phyloP scores from a whole-genome alignment of 257 asterid species.

The Solanum chaucha region DNA sequence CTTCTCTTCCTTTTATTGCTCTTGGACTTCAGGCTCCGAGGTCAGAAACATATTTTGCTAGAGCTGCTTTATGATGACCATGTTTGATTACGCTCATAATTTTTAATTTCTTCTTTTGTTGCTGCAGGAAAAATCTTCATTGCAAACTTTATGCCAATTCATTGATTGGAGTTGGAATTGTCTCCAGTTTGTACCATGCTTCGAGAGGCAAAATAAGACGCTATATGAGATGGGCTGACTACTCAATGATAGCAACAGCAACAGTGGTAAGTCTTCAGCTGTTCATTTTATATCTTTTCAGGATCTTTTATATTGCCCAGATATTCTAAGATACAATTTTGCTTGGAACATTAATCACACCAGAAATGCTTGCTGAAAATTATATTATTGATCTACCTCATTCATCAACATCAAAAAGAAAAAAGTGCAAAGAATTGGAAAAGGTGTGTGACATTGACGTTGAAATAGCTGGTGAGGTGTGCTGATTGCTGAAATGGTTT shows the following conservation, averaged over 20 bases:
- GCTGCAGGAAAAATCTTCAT: slow-evolving; percentile 62
- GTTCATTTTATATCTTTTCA: neutral
- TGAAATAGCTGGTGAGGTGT: neutral
- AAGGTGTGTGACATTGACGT: neutral
- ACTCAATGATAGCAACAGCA: slow-evolving; percentile 96
- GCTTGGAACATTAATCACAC: neutral
- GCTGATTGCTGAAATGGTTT: neutral
- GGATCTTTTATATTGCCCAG: neutral
- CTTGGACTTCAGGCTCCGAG: slow-evolving; percentile 81
- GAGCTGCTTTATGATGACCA: neutral
- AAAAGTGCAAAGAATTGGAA: neutral
- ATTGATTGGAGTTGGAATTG: slow-evolving; percentile 84
- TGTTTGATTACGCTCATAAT: neutral
- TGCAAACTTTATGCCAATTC: slow-evolving; percentile 80
- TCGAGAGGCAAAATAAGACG: slow-evolving; percentile 72
- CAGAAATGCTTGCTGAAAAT: neutral
- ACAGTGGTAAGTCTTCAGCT: slow-evolving; percentile 45
- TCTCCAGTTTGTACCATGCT: slow-evolving; percentile 72
- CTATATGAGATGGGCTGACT: slow-evolving; percentile 97
- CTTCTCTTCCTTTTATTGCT: slow-evolving; percentile 82
- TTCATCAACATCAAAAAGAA: neutral
- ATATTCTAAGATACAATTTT: neutral
- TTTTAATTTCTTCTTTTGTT: neutral
- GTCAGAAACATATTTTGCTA: slow-evolving; percentile 7
- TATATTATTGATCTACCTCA: neutral